Conservation (phyloP, 1,139 yeast species). For the Scheffersomyces lignicola region DNA sequence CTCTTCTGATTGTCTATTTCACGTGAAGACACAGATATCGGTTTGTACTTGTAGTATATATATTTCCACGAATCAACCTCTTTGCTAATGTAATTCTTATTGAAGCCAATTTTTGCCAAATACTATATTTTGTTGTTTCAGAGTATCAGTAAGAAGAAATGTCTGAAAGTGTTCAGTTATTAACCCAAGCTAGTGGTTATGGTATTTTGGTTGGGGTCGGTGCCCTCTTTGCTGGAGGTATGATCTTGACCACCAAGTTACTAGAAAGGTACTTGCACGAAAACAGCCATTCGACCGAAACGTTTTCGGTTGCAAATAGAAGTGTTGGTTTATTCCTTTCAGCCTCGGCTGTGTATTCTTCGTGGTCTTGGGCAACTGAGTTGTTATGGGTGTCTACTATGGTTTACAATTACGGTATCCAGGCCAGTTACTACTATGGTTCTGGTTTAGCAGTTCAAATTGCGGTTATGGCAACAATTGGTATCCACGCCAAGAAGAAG, state of each 20-base stretch:
- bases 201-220: constrained; percentile 32
- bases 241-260: constrained; percentile 26
- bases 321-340: constrained; percentile 25
- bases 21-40: too few species aligned
- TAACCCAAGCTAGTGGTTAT: constrained; percentile 28
- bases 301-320: constrained; percentile 31
- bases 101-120: too few species aligned
- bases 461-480: constrained; percentile 27
- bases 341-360: constrained; percentile 27
- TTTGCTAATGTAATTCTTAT: too few species aligned
- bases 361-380: constrained; percentile 36
- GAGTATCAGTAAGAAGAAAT: too few species aligned
- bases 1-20: too few species aligned
- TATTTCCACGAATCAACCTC: too few species aligned
- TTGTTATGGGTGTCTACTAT: constrained; percentile 26
- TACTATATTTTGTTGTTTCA: too few species aligned
- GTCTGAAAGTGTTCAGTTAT: constrained; percentile 12
- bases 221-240: constrained; percentile 29
- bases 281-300: constrained; percentile 29
- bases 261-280: constrained; percentile 26
- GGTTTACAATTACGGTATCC: constrained; percentile 30
- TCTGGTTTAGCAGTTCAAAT: constrained; percentile 33
- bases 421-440: constrained; percentile 25
- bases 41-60: too few species aligned
- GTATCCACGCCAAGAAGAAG: constrained; percentile 31